Percentiles rank a stretch among this genome's conserved stretches.
Evolutionary conservation across 1,284 basidiomycete genomes (phyloP).

Genomic region (Pyrrhoderma lamaoense): DNA sequence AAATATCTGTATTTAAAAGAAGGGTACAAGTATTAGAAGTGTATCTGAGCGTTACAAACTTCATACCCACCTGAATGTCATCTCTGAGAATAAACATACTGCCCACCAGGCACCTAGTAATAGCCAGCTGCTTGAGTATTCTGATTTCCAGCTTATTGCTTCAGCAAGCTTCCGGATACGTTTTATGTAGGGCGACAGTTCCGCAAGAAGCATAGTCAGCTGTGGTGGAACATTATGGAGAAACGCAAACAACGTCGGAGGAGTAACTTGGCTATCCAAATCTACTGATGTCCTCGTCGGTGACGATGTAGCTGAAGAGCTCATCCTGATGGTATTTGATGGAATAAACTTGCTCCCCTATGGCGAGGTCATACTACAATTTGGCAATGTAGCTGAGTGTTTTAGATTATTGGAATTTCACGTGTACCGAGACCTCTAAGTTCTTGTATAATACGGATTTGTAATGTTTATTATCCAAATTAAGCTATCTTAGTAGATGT

Average conservation of each 20-base stretch:
- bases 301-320: conserved; percentile 7
- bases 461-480: too few relatives aligned
- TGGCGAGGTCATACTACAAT: neutral
- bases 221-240: conserved; percentile 53
- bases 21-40: too few relatives aligned
- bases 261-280: neutral
- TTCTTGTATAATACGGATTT: too few relatives aligned
- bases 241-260: conserved; percentile 29
- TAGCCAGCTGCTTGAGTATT: conserved; percentile 63
- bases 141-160: conserved; percentile 54
- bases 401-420: conserved; percentile 1
- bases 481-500: too few relatives aligned
- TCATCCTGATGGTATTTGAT: conserved; percentile 7
- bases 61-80: conserved; percentile 45
- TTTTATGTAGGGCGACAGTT: conserved; percentile 50
- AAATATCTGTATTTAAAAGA: conserved; percentile 26
- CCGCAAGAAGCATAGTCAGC: conserved; percentile 49
- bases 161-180: conserved; percentile 41
- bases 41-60: too few relatives aligned
- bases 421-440: conserved; percentile 2
- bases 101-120: conserved; percentile 70
- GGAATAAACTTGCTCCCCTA: neutral
- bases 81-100: conserved; percentile 55
- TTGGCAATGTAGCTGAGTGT: neutral
- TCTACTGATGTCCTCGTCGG: conserved; percentile 7